A percentile compares a stretch with the other conserved stretches of the same genome.
phyloP scores from a whole-genome alignment of 352 stramenopile species.

The Pythium guiyangense region DNA sequence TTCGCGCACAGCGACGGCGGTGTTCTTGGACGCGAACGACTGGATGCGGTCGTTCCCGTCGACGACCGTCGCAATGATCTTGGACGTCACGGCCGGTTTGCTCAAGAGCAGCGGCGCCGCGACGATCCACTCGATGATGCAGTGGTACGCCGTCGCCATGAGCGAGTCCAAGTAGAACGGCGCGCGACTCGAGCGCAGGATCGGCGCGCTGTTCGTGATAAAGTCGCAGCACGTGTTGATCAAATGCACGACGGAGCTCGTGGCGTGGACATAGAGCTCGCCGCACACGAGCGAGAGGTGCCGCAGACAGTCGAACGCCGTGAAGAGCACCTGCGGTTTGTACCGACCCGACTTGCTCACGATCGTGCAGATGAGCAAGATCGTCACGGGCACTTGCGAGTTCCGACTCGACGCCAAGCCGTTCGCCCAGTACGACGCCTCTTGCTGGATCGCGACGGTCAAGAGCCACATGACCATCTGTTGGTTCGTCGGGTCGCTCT shows the following conservation, averaged over 20 bases:
- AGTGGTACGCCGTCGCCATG: conserved; percentile 74
- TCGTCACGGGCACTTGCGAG: conserved; percentile 82
- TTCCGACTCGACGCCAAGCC: conserved; percentile 77
- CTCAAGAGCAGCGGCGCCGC: conserved; percentile 66
- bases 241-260: conserved; percentile 73
- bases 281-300: conserved; percentile 79
- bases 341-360: conserved; percentile 78
- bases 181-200: conserved; percentile 64
- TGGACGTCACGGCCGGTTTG: conserved; percentile 69
- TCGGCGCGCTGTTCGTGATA: conserved; percentile 68
- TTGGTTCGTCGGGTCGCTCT: conserved; percentile 82
- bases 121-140: conserved; percentile 85
- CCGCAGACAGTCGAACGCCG: conserved; percentile 79
- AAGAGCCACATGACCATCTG: conserved; percentile 89
- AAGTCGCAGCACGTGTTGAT: conserved; percentile 86
- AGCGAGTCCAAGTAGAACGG: conserved; percentile 83
- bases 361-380: conserved; percentile 81
- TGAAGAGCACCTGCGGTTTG: conserved; percentile 83
- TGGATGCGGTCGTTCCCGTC: conserved; percentile 72
- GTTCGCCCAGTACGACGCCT: conserved; percentile 80
- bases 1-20: conserved; percentile 52
- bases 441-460: conserved; percentile 82
- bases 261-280: conserved; percentile 70
- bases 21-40: conserved; percentile 47
- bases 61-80: conserved; percentile 81